A percentile compares a stretch with the other conserved stretches of the same genome.
Conservation (phyloP, 345 rosid species). For the Hypericum perforatum region DNA sequence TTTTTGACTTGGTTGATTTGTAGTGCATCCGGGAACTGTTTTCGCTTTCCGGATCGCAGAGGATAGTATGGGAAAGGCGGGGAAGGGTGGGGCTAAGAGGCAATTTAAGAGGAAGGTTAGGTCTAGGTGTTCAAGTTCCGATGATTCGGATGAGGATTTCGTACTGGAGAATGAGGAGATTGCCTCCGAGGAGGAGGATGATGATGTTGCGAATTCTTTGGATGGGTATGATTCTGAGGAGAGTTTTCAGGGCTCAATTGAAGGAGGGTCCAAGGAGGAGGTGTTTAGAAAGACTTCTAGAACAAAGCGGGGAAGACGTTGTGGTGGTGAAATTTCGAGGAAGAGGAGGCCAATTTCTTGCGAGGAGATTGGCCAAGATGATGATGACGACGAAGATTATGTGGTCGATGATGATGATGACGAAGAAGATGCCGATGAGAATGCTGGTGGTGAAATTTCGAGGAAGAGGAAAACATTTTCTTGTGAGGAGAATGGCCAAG, state of each 20-base stretch:
- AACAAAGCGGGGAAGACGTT: slow-evolving; percentile 28
- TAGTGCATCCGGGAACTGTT: too few relatives aligned
- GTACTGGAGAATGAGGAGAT: slow-evolving; percentile 66
- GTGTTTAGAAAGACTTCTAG: slow-evolving; percentile 32
- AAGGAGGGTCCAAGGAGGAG: slow-evolving; percentile 37
- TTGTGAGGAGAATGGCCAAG: slow-evolving; percentile 17
- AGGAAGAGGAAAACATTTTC: slow-evolving; percentile 18
- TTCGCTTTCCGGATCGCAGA: too few relatives aligned
- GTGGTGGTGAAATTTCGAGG: slow-evolving; percentile 15
- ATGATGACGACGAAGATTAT: too few relatives aligned
- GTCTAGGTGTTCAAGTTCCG: slow-evolving; percentile 56
- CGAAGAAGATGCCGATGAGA: slow-evolving; percentile 16
- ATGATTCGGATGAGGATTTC: slow-evolving; percentile 97
- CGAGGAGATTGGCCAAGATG: too few relatives aligned
- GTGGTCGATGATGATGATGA: too few relatives aligned
- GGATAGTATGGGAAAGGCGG: slow-evolving; percentile 61
- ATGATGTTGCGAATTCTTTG: slow-evolving; percentile 38
- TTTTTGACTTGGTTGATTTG: too few relatives aligned
- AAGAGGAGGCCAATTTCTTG: slow-evolving; percentile 16
- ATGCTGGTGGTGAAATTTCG: slow-evolving; percentile 10
- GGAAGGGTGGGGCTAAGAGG: slow-evolving; percentile 40
- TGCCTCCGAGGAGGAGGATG: slow-evolving; percentile 52
- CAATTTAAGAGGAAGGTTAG: slow-evolving; percentile 36
- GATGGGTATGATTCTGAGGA: slow-evolving; percentile 53
- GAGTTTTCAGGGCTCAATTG: slow-evolving; percentile 23